Base-by-base conservation (phyloP, 805 yeast species). In the Candida xiaguanensis region DNA sequence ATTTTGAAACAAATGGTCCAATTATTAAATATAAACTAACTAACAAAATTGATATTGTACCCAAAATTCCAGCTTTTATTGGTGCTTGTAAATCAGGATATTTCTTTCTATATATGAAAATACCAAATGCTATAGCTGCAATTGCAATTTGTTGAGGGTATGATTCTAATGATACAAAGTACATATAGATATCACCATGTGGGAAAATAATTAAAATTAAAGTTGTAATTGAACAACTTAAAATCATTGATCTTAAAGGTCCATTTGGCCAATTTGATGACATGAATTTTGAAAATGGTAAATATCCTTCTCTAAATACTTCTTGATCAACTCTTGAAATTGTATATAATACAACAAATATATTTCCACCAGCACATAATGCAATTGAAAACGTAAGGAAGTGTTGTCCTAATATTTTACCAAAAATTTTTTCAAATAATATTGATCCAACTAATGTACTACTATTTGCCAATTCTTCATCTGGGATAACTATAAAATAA, bases 271-370 rank as follows among this genome's bases (percentile, higher is more conserved):
- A 67, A 45, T 79, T 79, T 5, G 77, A 70, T 0, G 83, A 77
- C 72, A 79, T 61, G 23, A 61, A 46, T 16, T 49, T 51, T 3
- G 81, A 70, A 40, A 63, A 75, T 8, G 87, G 87, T 11, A 79
- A 50, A 41, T 67, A 75, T 0, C 85, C 85, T 48, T 79, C 85
- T 41, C 82, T 63, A 47, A 80, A 78, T 4, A 75, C 74, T 53
- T 80, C 85, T 52, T 80, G 87, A 45, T 76, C 76, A 63, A 76
- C 74, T 51, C 87, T 64, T 0, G 84, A 76, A 8, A 77, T 63
- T 4, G 79, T 70, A 52, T 79, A 80, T 13, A 78, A 47, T 1
- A 77, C 82, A 8, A 80, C 85, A 54, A 78, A 71, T 2, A 80
- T 74, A 49, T 80, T 80, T 0, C 85, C 82, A 1, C 75, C 77